Base-by-base conservation (phyloP, 2,329 filamentous ascomycete species). In the Fusarium siculi region DNA sequence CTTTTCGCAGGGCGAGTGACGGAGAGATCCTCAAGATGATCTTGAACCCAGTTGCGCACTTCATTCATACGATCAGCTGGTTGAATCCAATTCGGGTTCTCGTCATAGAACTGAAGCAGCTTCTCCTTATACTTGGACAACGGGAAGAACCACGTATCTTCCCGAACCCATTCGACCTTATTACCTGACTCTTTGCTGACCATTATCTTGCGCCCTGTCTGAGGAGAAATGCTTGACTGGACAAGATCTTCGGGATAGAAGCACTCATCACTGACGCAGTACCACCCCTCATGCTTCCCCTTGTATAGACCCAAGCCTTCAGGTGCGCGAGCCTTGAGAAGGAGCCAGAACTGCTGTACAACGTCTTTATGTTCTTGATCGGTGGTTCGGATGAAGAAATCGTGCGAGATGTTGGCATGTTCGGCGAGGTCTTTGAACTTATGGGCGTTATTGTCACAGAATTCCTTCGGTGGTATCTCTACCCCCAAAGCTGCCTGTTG, bases 241-340 rank as follows among this genome's bases (percentile, higher is more conserved):
- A 98, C 90, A 77, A 91, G 85, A 11, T 90, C 89, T 59, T 92
- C 88, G 1, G 96, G 94, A 80, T 98, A 98, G 82, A 97, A 99
- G 43, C 96, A 96, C 86, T 99, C 96, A 81, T 99, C 96, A 80
- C 93, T 95, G 60, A 99, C 92, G 63, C 93, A 96, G 81, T 99
- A 99, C 96, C 96, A 99, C 4, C 96, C 96, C 79, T 94, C 90
- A 77, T 98, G 96, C 75, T 93, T 94, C 16, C 91, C 90, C 78
- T 93, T 91, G 82, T 98, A 98, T 60, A 98, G 92, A 68, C 93
- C 91, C 14, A 93, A 92, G 52, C 88, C 87, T 61, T 95, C 90
- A 2, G 79, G 79, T 1, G 81, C 76, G 1, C 76, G 68, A 39
- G 82, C 76, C 77, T 92, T 88, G 66, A 99, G 86, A 80, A 95